Base-by-base conservation (phyloP, 371 early-diverging fungal species). In the Actinomucor elegans region DNA sequence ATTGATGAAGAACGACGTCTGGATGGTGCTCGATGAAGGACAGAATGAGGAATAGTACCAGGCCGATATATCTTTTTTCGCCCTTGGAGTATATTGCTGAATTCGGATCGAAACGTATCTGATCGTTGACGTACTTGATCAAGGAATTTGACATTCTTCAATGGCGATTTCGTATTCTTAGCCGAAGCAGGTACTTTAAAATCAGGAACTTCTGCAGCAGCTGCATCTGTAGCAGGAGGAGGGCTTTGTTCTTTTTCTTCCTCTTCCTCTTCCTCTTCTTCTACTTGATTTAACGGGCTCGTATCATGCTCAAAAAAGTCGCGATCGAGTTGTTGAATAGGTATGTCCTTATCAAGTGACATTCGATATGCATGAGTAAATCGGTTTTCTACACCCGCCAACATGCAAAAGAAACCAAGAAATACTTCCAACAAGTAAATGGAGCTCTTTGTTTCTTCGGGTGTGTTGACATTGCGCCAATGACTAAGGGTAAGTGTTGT, bases 391-490 rank as follows among this genome's bases (percentile, higher is more conserved):
- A 54, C 55, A 24, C 61, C 62, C 1, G 68, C 64, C 28, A 67
- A 24, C 50, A 58, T 45, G 24, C 45, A 60, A 42, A 75, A 67
- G 38, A 75, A 64, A 2, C 75, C 75, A 0, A 67, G n/a, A 11
- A 61, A 11, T 14, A 64, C 47, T n/a, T 56, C 43, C 0, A 71
- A 36, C 18, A 50, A 62, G 48, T 70, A 52, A 35, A 61, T 61
- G 6, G 49, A 40, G 15, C 67, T 61, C 18, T 60, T 59, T 4
- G 23, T 35, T 24, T 54, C 67, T 29, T 61, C 48, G 2, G 73
- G 69, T 14, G 64, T 47, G 41, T 77, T 87, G 27, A 76, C 74
- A 50, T 87, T 85, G 8, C 47, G 62, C 85, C 84, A 86, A 26
- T 80, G 52, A 21, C 67, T 49, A 8, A 87, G 57, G 12, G 80